phyloP scores from a whole-genome alignment of 2,329 filamentous ascomycete genomes.

The Beauveria scarabaeidicola region DNA sequence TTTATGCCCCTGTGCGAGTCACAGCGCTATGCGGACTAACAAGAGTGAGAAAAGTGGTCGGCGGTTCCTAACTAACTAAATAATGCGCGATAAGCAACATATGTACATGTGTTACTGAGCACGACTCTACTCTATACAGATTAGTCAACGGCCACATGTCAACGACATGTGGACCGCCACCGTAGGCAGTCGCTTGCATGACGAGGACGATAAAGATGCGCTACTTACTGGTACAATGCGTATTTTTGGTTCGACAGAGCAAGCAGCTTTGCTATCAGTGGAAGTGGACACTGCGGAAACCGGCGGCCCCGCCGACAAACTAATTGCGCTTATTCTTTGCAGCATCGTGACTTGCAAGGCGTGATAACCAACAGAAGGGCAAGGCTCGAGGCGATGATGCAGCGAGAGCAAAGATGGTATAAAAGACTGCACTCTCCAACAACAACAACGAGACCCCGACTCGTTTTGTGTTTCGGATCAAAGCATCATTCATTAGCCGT shows the following conservation, averaged over 20 bases:
- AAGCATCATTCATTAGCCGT: neutral
- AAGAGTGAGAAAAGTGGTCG: neutral
- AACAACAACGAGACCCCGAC: neutral
- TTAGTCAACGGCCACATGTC: neutral
- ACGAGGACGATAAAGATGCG: neutral
- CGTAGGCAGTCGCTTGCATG: neutral
- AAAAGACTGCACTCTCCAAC: neutral
- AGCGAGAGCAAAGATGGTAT: neutral
- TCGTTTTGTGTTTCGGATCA: neutral
- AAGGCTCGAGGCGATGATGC: neutral
- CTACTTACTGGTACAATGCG: neutral
- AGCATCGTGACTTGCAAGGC: slow-evolving; percentile 3
- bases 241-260: neutral
- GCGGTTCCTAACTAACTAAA: too few relatives aligned
- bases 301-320: neutral
- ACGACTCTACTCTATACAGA: too few relatives aligned
- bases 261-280: neutral
- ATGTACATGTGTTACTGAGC: neutral
- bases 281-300: neutral
- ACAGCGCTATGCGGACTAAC: neutral
- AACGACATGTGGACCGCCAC: neutral
- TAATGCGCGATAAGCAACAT: too few relatives aligned
- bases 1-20: neutral
- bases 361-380: neutral
- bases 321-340: neutral